Conservation (phyloP, 1,284 basidiomycete species). For the Ganoderma lucidum region DNA sequence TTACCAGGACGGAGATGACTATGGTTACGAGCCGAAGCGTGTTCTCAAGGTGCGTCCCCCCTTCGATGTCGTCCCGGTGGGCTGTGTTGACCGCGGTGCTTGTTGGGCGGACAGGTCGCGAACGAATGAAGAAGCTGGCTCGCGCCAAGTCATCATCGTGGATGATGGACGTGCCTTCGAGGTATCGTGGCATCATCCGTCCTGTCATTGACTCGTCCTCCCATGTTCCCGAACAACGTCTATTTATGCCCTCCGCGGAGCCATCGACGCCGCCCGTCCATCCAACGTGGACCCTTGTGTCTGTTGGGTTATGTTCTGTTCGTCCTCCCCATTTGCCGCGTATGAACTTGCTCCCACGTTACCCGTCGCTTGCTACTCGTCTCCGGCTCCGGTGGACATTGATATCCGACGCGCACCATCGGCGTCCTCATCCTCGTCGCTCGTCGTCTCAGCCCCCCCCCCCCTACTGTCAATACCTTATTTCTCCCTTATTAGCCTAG, state of each 20-base stretch:
- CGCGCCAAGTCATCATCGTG: conserved; percentile 4
- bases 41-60: conserved; percentile 53
- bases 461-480: neutral
- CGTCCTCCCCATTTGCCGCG: neutral
- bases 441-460: neutral
- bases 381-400: neutral
- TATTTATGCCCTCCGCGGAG: conserved; percentile 15
- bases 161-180: conserved; percentile 13
- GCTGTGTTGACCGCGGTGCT: neutral
- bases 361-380: neutral
- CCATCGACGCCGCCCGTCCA: neutral
- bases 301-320: neutral
- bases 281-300: neutral
- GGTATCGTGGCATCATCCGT: conserved; percentile 19
- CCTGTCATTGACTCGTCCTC: conserved; percentile 29
- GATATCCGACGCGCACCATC: neutral
- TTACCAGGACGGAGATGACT: conserved; percentile 48
- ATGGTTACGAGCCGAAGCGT: conserved; percentile 45
- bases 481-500: conserved; percentile 3
- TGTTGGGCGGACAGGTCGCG: conserved; percentile 24
- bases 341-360: neutral
- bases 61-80: neutral
- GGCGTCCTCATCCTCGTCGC: neutral
- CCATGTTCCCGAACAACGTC: conserved; percentile 1
- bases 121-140: conserved; percentile 26